Percentiles rank a stretch among this genome's conserved stretches.
phyloP scores from a whole-genome alignment of 768 basidiomycete genomes.

The Phanerodontia chrysosporium region DNA sequence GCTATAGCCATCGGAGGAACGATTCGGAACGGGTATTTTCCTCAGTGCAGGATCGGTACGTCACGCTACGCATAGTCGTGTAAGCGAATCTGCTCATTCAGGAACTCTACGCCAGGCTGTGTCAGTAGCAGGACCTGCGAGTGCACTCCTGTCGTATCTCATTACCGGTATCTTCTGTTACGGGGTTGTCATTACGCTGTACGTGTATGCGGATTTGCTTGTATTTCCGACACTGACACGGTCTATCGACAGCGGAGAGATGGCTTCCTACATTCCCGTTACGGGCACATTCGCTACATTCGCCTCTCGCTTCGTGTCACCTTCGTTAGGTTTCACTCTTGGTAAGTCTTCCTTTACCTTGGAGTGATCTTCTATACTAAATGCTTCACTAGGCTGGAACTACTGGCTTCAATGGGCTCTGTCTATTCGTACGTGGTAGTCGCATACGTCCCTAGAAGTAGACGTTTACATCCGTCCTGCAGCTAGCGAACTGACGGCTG shows the following conservation, averaged over 20 bases:
- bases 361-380: not conserved
- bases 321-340: slow-evolving; percentile 55
- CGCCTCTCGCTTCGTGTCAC: slow-evolving; percentile 55
- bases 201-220: slow-evolving; percentile 5
- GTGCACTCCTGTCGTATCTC: slow-evolving; percentile 56
- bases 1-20: slow-evolving; percentile 48
- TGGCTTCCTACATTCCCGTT: slow-evolving; percentile 61
- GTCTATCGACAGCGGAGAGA: slow-evolving; percentile 44
- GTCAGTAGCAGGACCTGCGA: slow-evolving; percentile 54
- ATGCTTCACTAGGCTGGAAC: slow-evolving; percentile 40
- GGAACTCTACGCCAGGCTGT: slow-evolving; percentile 34
- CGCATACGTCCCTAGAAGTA: slow-evolving; percentile 9
- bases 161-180: slow-evolving; percentile 59
- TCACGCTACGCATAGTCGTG: not conserved
- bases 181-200: slow-evolving; percentile 57
- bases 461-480: slow-evolving; percentile 3
- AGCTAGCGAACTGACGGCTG: slow-evolving; percentile 59
- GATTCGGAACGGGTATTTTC: slow-evolving; percentile 53
- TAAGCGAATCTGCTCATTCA: not conserved
- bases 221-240: slow-evolving; percentile 6
- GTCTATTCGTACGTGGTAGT: slow-evolving; percentile 32
- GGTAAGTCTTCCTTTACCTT: slow-evolving; percentile 27
- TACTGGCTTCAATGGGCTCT: slow-evolving; percentile 51
- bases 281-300: slow-evolving; percentile 59
- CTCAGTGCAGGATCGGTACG: slow-evolving; percentile 48